Evolutionary conservation across 306 rosid genomes (phyloP).

Genomic region (Dalbergia cultrata): DNA sequence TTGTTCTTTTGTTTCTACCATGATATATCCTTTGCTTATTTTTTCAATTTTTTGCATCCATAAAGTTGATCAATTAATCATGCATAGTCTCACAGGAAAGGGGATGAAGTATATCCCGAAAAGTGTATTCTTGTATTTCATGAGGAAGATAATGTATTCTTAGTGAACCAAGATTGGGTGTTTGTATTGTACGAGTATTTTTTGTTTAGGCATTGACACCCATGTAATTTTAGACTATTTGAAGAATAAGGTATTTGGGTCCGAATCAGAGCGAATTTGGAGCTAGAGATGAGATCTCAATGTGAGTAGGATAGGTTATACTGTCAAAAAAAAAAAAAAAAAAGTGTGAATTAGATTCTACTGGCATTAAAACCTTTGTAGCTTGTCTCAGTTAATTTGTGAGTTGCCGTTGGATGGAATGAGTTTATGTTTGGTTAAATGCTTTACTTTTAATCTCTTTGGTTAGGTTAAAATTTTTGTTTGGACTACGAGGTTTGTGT

Average conservation of each 20-base stretch:
- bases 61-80: conserved; percentile 24
- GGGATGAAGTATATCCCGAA: not conserved
- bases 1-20: conserved; percentile 10
- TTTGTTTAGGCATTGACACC: conserved; percentile 13
- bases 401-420: too few species aligned
- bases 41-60: conserved; percentile 28
- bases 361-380: not conserved
- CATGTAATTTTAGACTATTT: conserved; percentile 28
- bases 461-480: not conserved
- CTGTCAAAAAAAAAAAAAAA: too few species aligned
- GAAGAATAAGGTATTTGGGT: conserved; percentile 33
- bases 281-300: not conserved
- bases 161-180: conserved; percentile 35
- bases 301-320: not conserved
- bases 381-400: not conserved
- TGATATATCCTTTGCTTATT: not conserved
- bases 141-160: conserved; percentile 39
- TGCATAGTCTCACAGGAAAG: conserved; percentile 32
- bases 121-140: conserved; percentile 12
- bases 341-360: too few species aligned
- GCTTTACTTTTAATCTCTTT: not conserved
- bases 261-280: not conserved
- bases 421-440: not conserved
- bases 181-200: conserved; percentile 18
- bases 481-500: not conserved